Base-by-base conservation (phyloP, 1,139 yeast species). In the Debaryomycetaceae sp. region DNA sequence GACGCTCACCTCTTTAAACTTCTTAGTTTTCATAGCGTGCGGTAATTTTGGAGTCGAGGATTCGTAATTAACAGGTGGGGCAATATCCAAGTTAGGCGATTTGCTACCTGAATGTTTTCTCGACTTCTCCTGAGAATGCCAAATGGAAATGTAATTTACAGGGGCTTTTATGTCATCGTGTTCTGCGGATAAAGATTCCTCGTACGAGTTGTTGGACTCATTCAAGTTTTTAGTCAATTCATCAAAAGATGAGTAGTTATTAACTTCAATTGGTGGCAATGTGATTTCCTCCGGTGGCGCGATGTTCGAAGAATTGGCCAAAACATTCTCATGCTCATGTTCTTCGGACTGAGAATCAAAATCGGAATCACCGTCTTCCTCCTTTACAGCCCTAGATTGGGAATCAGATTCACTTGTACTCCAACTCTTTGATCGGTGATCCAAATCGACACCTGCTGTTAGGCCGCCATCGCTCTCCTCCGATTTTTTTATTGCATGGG, bases 261-360 rank as follows among this genome's bases (percentile, higher is more conserved):
- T 55, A 6, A 60, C 46, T 39, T 70, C 76, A 20, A 72, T 58
- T n/a, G 60, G 62, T 5, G 79, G 78, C 22, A 72, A 58, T 0
- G 71, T 59, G 17, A 71, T 53, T 44, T 68, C 73, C 23, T 61
- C 71, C 1, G 73, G 70, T 8, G 72, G 72, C 2, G 69, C 68
- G 27, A 74, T 63, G 48, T 71, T 72, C 3, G 78, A 71, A 0
- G 78, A 73, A 52, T 74, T 74, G 8, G 79, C 78, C 38, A 65
- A 52, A 4, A 60, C 53, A 27, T 47, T 49, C 22, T 49, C 53
- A 40, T 47, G 49, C 13, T 36, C 43, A 24, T 41, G 36, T 9
- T 24, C 37, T 1, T 49, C 51, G 2, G 40, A 45, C 22, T 41
- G 44, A 13, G 42, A 42, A n/a, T 40, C 13, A 11, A 37, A 42